A percentile compares a stretch with the other conserved stretches of the same genome.
These are phyloP conservation scores for Penicillium ucsense DNA, from an alignment of 495 filamentous ascomycete genomes.

Conservation along the genomic window DNA sequence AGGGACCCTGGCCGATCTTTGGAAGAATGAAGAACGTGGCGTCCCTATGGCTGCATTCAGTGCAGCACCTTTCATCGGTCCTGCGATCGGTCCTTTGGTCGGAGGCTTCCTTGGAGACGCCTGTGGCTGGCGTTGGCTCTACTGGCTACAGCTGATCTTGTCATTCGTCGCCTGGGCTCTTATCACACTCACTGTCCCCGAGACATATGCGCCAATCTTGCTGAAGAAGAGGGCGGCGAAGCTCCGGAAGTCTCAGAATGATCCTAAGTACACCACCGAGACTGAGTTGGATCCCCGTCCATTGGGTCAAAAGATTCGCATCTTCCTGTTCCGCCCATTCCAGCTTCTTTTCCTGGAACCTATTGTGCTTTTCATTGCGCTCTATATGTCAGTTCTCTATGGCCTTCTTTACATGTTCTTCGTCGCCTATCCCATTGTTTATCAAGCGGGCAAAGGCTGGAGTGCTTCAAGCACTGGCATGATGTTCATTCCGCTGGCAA, in stretches of 20 bases:
- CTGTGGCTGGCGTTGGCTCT: conserved; percentile 73
- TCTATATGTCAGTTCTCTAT: conserved; percentile 75
- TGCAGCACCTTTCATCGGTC: conserved; percentile 69
- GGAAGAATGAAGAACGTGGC: conserved; percentile 72
- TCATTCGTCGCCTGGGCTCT: conserved; percentile 53
- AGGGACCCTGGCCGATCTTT: conserved; percentile 71
- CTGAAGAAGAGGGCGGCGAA: conserved; percentile 55
- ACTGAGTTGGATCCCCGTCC: conserved; percentile 61
- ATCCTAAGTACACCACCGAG: conserved; percentile 57
- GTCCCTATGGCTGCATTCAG: conserved; percentile 82
- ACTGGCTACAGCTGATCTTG: conserved; percentile 73
- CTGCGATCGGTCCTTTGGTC: conserved; percentile 61
- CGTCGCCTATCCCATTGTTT: conserved; percentile 67
- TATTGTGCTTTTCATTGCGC: conserved; percentile 65
- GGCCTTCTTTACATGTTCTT: conserved; percentile 80
- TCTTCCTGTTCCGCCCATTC: conserved; percentile 68
- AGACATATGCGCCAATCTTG: conserved; percentile 69
- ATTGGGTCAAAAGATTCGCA: conserved; percentile 47
- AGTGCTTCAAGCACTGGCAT: conserved; percentile 61
- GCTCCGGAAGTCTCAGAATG: conserved; percentile 56
- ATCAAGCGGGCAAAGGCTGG: conserved; percentile 63
- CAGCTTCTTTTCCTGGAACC: conserved; percentile 70
- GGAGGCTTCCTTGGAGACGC: conserved; percentile 66
- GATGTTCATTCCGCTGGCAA: conserved; percentile 69
- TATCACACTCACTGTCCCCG: conserved; percentile 72